Conservation (phyloP, 2,329 filamentous ascomycete genomes). For the Aspergillus proliferans region DNA sequence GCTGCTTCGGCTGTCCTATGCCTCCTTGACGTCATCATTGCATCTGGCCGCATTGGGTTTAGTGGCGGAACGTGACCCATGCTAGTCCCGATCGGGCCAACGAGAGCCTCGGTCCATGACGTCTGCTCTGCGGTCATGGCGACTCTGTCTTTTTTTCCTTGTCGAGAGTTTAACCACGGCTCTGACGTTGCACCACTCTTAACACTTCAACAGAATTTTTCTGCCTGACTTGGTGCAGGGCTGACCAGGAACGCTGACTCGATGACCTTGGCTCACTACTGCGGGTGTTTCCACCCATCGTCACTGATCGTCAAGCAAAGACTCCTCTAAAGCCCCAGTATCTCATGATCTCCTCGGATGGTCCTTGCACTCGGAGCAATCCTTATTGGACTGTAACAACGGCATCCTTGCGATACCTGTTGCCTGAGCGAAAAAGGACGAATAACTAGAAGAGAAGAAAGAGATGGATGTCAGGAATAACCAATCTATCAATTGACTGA, state of each 20-base stretch:
- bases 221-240: constrained; percentile 6
- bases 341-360: neutral
- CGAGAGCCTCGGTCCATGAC: constrained; percentile 22
- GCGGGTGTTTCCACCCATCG: neutral
- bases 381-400: neutral
- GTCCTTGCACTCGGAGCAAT: no score
- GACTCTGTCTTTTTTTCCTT: neutral
- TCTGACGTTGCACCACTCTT: constrained; percentile 23
- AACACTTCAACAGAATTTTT: constrained; percentile 10
- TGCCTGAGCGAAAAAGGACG: neutral
- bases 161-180: neutral
- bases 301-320: neutral
- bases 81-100: constrained; percentile 15
- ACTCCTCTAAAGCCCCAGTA: neutral
- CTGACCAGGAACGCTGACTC: neutral
- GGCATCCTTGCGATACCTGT: neutral
- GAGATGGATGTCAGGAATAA: no score
- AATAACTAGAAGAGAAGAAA: no score
- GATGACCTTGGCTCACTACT: neutral
- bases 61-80: constrained; percentile 10
- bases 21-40: constrained; percentile 30
- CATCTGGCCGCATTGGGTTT: constrained; percentile 13
- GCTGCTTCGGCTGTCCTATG: neutral
- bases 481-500: no score
- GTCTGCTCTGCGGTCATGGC: constrained; percentile 6